These are phyloP conservation scores for Pleurotus ostreatus DNA, from an alignment of 768 basidiomycete genomes.

Conservation along the genomic window DNA sequence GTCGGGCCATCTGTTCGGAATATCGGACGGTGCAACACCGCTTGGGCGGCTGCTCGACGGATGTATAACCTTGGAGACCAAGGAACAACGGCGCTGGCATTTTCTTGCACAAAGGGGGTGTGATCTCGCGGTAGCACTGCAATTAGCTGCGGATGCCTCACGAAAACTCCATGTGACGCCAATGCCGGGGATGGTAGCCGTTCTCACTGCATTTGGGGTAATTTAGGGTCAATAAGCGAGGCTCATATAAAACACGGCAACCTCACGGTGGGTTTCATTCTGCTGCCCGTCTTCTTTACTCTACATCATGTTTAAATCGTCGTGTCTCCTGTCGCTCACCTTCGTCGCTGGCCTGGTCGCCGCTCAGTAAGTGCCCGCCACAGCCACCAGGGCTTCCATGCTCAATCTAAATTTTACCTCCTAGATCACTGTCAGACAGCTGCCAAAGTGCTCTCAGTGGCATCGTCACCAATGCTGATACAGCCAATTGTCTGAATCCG, in stretches of 20 bases:
- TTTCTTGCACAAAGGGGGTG: too few species aligned
- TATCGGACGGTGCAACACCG: too few species aligned
- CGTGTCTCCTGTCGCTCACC: slow-evolving; percentile 23
- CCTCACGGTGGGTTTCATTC: slow-evolving; percentile 3
- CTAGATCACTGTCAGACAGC: slow-evolving; percentile 36
- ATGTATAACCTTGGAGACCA: too few species aligned
- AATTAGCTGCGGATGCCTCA: too few species aligned
- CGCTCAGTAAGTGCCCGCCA: slow-evolving; percentile 37
- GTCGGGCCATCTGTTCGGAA: too few species aligned
- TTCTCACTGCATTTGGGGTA: slow-evolving; percentile 11
- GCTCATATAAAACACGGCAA: slow-evolving; percentile 10
- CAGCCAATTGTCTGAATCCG: slow-evolving; percentile 46
- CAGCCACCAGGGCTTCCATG: neutral
- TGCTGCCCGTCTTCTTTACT: slow-evolving; percentile 12
- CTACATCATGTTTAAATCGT: slow-evolving; percentile 12
- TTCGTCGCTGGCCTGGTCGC: slow-evolving; percentile 29
- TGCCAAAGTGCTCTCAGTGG: slow-evolving; percentile 46
- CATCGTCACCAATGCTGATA: slow-evolving; percentile 41
- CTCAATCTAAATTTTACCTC: slow-evolving; percentile 1
- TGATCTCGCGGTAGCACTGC: too few species aligned
- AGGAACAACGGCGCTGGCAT: too few species aligned
- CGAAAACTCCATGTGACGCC: slow-evolving; percentile 4
- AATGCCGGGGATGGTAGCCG: neutral
- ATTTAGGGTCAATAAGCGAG: slow-evolving; percentile 11
- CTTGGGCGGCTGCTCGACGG: too few species aligned